Evolutionary conservation across 768 basidiomycete species (phyloP).

Genomic region (Chalciporus sphaerocephalus): DNA sequence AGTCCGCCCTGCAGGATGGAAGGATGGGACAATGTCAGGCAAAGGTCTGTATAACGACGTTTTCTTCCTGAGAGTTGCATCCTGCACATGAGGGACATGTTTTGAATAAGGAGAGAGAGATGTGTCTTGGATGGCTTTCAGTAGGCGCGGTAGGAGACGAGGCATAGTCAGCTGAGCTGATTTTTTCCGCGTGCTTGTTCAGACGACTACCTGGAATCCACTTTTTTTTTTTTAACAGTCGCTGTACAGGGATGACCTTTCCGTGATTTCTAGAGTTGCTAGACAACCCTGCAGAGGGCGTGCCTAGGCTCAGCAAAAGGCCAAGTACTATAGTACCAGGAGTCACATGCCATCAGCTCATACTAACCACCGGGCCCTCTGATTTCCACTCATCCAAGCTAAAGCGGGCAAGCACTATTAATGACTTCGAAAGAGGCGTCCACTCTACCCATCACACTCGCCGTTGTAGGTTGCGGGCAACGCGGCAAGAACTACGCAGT

Average conservation of each 20-base stretch:
- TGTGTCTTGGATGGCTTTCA: conserved; percentile 37
- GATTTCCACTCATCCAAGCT: conserved; percentile 29
- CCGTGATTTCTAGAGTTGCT: too few species aligned
- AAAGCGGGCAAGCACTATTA: conserved; percentile 14
- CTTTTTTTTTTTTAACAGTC: too few species aligned
- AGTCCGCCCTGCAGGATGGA: conserved; percentile 39
- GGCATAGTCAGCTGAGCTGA: conserved; percentile 42
- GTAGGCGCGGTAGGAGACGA: conserved; percentile 66
- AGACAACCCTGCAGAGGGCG: not conserved
- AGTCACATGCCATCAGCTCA: conserved; percentile 24
- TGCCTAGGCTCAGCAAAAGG: not conserved
- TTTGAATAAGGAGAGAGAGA: conserved; percentile 10
- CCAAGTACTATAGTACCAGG: not conserved
- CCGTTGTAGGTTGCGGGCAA: conserved; percentile 78
- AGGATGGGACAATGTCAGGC: conserved; percentile 38
- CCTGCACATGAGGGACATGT: conserved; percentile 9
- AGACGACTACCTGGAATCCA: not conserved
- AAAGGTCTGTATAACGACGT: conserved; percentile 34
- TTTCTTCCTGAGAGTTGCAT: conserved; percentile 19
- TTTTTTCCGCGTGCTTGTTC: not conserved
- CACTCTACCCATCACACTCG: conserved; percentile 57
- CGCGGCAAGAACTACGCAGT: conserved; percentile 68
- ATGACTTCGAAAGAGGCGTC: conserved; percentile 13
- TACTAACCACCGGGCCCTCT: conserved; percentile 35
- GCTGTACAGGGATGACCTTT: too few species aligned